Evolutionary conservation across 257 asterid genomes (phyloP), one percentile per base, ranked within the genome.

Genomic region (Euphrasia confusa): DNA sequence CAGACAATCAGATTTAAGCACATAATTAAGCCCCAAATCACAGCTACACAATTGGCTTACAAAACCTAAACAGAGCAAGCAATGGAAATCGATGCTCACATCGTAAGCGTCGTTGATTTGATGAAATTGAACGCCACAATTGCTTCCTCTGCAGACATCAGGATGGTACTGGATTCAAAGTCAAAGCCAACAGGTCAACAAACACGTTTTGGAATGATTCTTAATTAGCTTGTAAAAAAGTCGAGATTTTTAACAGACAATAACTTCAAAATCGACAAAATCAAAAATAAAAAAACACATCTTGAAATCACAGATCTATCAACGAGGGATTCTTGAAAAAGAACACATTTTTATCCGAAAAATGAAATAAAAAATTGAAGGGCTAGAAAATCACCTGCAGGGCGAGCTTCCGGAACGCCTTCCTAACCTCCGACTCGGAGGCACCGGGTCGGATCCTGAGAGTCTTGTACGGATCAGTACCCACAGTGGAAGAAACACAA

Each of bases 381-480:
- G 11, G 21, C 32, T 18, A 17, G 50, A 18, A 27, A 35, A 56
- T 44, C 1, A 65, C 96, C 95, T 83, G 71, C 44, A 88, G 89
- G 47, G 95, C 96, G 61, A 88, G 96, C 73, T 77, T 66, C 60
- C 96, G 63, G 60, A 86, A 88, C 1, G 96, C 96, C 70, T 79
- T 88, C 59, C 77, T 80, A 17, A 88, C 90, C 77, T 88, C 95
- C 17, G 93, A 78, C 77, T 88, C 95, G 58, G 96, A 86, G 0
- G 96, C 96, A 30, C 80, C 84, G 0, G 63, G 90, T 3, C 49
- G 71, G 63, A 88, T 80, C 68, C 79, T 70, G 30, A 88, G 86
- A 11, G 93, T 88, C 63, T 70, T 75, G 60, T 85, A 88, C 6
- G 95, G 86, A 86, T 88, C 96, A 1, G 61, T 18, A 0, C 61